Conservation (phyloP, 2,329 filamentous ascomycete species). For the Aspergillus pseudoglaucus region DNA sequence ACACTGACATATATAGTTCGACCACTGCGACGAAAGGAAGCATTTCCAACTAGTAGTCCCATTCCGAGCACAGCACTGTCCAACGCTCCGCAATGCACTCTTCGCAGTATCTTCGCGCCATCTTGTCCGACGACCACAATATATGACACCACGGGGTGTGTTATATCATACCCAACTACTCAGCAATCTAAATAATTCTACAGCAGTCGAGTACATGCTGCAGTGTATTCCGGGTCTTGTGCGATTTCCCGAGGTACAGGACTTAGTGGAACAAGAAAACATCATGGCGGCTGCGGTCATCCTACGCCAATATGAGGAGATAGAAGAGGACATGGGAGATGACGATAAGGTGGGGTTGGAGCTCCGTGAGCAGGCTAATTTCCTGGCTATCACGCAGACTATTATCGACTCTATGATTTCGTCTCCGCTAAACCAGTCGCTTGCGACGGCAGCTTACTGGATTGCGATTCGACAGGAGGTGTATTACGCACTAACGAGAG, state of each 20-base stretch:
- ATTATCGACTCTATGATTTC: slow-evolving; percentile 18
- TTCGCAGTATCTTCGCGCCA: slow-evolving; percentile 19
- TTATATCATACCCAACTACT: slow-evolving; percentile 12
- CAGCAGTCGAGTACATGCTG: slow-evolving; percentile 17
- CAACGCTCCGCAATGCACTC: slow-evolving; percentile 16
- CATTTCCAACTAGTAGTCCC: slow-evolving; percentile 17
- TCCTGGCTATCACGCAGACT: slow-evolving; percentile 17
- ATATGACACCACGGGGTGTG: slow-evolving; percentile 11
- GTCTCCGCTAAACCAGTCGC: slow-evolving; percentile 9
- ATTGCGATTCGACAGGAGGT: slow-evolving; percentile 20
- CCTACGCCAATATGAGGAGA: slow-evolving; percentile 20
- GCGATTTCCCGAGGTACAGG: slow-evolving; percentile 10
- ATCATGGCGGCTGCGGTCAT: slow-evolving; percentile 21
- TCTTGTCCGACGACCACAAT: slow-evolving; percentile 14
- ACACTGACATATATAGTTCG: slow-evolving; percentile 11
- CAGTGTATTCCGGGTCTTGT: slow-evolving; percentile 16
- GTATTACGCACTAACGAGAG: slow-evolving; percentile 16
- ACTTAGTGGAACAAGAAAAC: slow-evolving; percentile 15
- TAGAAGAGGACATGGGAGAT: slow-evolving; percentile 18
- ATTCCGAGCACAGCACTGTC: slow-evolving; percentile 11
- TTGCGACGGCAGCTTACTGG: slow-evolving; percentile 18
- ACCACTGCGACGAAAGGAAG: slow-evolving; percentile 15
- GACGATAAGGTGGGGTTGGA: slow-evolving; percentile 9
- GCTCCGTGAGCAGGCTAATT: slow-evolving; percentile 10
- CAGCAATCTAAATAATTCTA: slow-evolving; percentile 8